phyloP scores from a whole-genome alignment of 1,284 basidiomycete species.

The Moesziomyces sp. region DNA sequence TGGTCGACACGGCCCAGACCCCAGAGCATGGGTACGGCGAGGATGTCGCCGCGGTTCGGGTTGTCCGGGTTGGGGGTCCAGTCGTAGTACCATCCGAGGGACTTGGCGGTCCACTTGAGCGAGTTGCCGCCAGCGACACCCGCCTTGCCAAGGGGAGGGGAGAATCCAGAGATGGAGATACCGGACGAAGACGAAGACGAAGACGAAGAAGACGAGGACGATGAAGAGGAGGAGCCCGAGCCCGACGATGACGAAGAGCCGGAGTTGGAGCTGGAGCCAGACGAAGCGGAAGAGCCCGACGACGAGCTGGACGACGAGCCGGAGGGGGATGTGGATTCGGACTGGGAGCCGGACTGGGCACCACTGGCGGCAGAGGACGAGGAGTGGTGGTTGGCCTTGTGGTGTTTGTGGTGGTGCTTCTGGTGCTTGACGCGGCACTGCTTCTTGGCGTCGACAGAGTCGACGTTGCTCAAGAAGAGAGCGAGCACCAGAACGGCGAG shows the following conservation, averaged over 20 bases:
- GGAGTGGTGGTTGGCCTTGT: conserved; percentile 8
- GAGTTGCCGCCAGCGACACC: conserved; percentile 59
- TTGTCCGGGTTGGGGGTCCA: conserved; percentile 52
- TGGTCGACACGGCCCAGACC: conserved; percentile 48
- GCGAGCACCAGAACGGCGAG: conserved; percentile 38
- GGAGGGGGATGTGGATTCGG: conserved; percentile 5
- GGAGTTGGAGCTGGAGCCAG: conserved; percentile 13
- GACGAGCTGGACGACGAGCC: conserved; percentile 9
- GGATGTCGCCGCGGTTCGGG: conserved; percentile 28
- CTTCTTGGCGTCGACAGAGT: conserved; percentile 35
- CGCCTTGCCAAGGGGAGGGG: conserved; percentile 50
- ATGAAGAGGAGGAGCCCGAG: conserved; percentile 17
- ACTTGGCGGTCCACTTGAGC: conserved; percentile 35
- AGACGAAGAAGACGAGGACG: conserved; percentile 13
- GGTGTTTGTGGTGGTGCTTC: conserved; percentile 20
- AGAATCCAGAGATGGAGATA: conserved; percentile 28
- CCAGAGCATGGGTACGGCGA: conserved; percentile 55
- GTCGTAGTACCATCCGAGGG: conserved; percentile 49
- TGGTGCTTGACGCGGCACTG: conserved; percentile 34
- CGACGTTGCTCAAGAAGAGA: conserved; percentile 21
- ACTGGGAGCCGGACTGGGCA: conserved; percentile 6
- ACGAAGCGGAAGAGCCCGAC: conserved; percentile 6
- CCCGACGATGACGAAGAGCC: conserved; percentile 16
- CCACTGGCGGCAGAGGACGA: conserved; percentile 1
- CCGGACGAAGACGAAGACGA: conserved; percentile 16